Percentiles rank a stretch among this genome's conserved stretches.
Conservation (phyloP, 2,329 filamentous ascomycete species). For the Bipolaris sorokiniana region DNA sequence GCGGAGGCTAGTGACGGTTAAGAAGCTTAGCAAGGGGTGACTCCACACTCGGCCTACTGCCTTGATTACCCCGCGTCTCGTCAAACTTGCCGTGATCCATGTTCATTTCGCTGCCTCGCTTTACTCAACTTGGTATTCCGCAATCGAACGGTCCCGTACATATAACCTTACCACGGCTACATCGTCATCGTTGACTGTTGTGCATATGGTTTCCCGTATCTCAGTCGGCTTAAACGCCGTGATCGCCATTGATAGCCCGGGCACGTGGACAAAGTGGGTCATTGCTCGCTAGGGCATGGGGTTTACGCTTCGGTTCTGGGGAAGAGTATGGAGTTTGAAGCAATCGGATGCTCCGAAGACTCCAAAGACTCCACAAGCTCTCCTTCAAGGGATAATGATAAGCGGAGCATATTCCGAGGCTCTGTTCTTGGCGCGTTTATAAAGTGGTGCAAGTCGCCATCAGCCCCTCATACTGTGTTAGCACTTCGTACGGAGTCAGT, state of each 20-base stretch:
- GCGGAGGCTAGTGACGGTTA: not conserved
- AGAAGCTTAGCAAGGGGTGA: not conserved
- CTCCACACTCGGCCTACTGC: constrained; percentile 19
- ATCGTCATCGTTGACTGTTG: constrained; percentile 3
- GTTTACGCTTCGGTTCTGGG: constrained; percentile 6
- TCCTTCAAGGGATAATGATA: constrained; percentile 13
- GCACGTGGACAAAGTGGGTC: constrained; percentile 14
- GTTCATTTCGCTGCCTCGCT: constrained; percentile 1
- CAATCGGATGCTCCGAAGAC: constrained; percentile 7
- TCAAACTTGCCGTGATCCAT: constrained; percentile 14
- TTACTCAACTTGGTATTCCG: constrained; percentile 19
- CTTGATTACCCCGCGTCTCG: constrained; percentile 20
- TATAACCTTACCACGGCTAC: constrained; percentile 11
- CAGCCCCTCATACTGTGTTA: not conserved
- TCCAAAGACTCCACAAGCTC: constrained; percentile 8
- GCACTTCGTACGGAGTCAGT: constrained; percentile 13
- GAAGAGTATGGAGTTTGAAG: constrained; percentile 8
- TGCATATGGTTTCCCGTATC: not conserved
- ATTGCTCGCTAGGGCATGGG: constrained; percentile 13
- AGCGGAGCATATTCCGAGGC: constrained; percentile 16
- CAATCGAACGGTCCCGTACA: constrained; percentile 7
- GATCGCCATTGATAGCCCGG: constrained; percentile 5
- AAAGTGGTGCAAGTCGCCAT: constrained; percentile 14
- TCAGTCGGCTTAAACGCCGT: constrained; percentile 15
- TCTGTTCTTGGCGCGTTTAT: constrained; percentile 13